A percentile compares a stretch with the other conserved stretches of the same genome.
Conservation (phyloP, 2,329 filamentous ascomycete species). For the Dothistroma pini region DNA sequence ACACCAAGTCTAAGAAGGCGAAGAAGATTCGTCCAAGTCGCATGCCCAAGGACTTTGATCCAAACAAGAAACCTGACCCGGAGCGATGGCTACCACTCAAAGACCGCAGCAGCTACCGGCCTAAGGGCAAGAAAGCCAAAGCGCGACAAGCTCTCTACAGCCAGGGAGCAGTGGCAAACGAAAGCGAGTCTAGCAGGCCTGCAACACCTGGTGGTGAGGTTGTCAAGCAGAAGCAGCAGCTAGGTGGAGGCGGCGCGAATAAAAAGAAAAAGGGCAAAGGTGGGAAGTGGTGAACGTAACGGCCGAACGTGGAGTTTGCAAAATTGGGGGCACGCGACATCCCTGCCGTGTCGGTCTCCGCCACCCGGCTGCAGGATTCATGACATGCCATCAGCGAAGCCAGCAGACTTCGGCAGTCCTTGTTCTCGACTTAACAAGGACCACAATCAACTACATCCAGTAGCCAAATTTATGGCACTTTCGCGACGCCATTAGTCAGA, state of each 20-base stretch:
- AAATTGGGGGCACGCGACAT: background rate
- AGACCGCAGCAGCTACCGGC: slow-evolving; percentile 82
- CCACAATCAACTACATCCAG: background rate
- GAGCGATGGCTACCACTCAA: slow-evolving; percentile 91
- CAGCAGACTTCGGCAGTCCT: background rate
- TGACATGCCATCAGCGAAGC: background rate
- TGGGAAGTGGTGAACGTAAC: slow-evolving; percentile 23
- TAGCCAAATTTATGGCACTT: background rate
- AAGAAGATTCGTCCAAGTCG: slow-evolving; percentile 58
- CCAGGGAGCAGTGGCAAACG: slow-evolving; percentile 77
- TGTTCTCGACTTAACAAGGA: background rate
- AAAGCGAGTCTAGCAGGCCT: slow-evolving; percentile 33
- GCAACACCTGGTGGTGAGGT: slow-evolving; percentile 35
- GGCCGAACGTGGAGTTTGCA: background rate
- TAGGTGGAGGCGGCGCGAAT: slow-evolving; percentile 28
- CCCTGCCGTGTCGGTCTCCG: background rate
- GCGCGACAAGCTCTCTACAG: slow-evolving; percentile 64
- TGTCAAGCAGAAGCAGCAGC: slow-evolving; percentile 46
- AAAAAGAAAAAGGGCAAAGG: slow-evolving; percentile 41
- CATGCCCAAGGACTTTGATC: slow-evolving; percentile 70
- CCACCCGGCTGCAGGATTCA: background rate
- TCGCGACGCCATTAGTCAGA: too few relatives aligned
- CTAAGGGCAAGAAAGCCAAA: slow-evolving; percentile 87
- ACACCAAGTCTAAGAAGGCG: slow-evolving; percentile 48
- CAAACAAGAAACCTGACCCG: slow-evolving; percentile 76